Conservation (phyloP, 2,329 filamentous ascomycete genomes). For the Teratosphaeria epicoccoides region DNA sequence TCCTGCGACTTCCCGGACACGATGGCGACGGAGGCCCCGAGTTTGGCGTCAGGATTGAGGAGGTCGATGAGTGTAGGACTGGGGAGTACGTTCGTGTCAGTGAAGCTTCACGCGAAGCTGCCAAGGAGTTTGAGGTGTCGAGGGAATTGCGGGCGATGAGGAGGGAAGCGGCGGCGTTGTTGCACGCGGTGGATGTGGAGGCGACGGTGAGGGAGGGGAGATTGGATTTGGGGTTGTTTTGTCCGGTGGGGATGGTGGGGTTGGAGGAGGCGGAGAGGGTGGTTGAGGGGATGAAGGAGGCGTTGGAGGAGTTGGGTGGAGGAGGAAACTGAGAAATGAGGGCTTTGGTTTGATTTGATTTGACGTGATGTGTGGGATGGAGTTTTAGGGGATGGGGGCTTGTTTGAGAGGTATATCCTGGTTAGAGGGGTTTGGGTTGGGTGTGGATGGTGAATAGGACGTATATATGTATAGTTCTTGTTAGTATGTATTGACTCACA, state of each 20-base stretch:
- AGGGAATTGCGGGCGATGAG: slow-evolving; percentile 1
- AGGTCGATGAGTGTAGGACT: slow-evolving; percentile 11
- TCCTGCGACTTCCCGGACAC: slow-evolving; percentile 47
- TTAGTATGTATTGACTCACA: no score
- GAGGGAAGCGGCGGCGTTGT: background rate
- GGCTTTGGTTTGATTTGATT: background rate
- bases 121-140: slow-evolving; percentile 1
- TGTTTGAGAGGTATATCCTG: no score
- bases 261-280: slow-evolving; percentile 28
- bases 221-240: slow-evolving; percentile 46
- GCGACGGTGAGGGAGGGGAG: slow-evolving; percentile 36
- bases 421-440: background rate
- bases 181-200: slow-evolving; percentile 44
- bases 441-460: background rate
- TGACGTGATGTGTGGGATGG: background rate
- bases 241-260: slow-evolving; percentile 33
- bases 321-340: background rate
- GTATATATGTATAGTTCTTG: background rate
- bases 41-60: slow-evolving; percentile 16
- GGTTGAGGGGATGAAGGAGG: slow-evolving; percentile 24
- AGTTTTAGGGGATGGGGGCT: no score
- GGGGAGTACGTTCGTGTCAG: background rate
- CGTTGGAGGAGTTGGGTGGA: slow-evolving; percentile 9
- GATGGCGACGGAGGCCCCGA: slow-evolving; percentile 8
- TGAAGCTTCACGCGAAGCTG: background rate